phyloP scores from a whole-genome alignment of 148 eudicot species.

The Rhododendron williamsianum region DNA sequence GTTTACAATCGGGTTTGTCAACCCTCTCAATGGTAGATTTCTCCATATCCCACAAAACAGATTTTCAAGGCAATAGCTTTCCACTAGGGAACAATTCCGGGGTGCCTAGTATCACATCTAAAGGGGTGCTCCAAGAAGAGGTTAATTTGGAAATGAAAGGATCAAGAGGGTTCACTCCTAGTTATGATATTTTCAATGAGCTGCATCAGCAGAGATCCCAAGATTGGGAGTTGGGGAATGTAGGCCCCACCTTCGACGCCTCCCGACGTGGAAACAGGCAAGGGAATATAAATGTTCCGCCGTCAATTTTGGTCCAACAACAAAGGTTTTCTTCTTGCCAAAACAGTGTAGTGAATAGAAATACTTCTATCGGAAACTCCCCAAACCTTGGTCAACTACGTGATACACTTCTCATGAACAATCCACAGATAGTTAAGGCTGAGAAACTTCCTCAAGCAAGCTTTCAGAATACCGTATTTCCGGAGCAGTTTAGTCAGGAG shows the following conservation, averaged over 20 bases:
- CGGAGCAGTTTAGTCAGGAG: constrained; percentile 58
- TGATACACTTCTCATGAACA: constrained; percentile 30
- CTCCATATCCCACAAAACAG: constrained; percentile 37
- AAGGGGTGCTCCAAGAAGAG: constrained; percentile 46
- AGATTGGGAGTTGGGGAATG: constrained; percentile 55
- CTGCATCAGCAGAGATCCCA: constrained; percentile 48
- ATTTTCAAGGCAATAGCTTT: constrained; percentile 37
- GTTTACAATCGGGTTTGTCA: constrained; percentile 37
- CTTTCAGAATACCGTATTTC: constrained; percentile 35
- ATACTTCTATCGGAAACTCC: constrained; percentile 25
- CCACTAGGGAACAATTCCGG: constrained; percentile 48
- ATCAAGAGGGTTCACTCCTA: constrained; percentile 44
- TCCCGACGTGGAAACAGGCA: constrained; percentile 26
- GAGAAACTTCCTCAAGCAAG: constrained; percentile 53
- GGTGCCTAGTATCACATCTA: constrained; percentile 25
- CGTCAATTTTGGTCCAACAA: constrained; percentile 47
- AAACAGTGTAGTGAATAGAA: constrained; percentile 26
- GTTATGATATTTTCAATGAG: constrained; percentile 57
- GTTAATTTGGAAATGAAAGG: constrained; percentile 42
- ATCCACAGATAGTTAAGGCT: constrained; percentile 44
- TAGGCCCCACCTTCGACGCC: constrained; percentile 30
- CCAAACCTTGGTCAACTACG: constrained; percentile 30
- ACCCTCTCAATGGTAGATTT: constrained; percentile 42
- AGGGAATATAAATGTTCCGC: constrained; percentile 39
- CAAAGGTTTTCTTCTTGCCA: constrained; percentile 40